These are phyloP conservation scores for Xylaria sp. DNA, from an alignment of 2,329 filamentous ascomycete genomes.

Conservation along the genomic window DNA sequence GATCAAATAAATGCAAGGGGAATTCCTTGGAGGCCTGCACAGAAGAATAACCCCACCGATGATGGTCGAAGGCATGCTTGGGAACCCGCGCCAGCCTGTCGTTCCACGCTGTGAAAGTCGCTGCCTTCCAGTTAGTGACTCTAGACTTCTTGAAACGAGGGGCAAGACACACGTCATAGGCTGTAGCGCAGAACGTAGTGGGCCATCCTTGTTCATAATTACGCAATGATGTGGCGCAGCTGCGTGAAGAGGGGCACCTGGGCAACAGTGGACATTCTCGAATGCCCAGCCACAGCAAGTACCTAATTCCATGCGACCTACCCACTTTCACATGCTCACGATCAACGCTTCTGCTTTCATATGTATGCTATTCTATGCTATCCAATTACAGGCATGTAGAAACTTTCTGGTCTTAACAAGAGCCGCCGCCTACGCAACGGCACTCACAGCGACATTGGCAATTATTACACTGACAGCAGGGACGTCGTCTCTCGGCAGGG, in stretches of 20 bases:
- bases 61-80: neutral
- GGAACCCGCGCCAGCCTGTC: neutral
- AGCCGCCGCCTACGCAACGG: neutral
- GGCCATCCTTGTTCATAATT: conserved; percentile 12
- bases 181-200: neutral
- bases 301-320: neutral
- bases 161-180: conserved; percentile 17
- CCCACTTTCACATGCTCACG: conserved; percentile 19
- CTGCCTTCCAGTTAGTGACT: too few relatives aligned
- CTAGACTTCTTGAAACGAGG: conserved; percentile 16
- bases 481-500: neutral
- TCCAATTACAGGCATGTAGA: too few relatives aligned
- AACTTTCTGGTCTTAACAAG: neutral
- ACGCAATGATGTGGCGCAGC: conserved; percentile 20
- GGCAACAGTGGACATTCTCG: too few relatives aligned
- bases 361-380: too few relatives aligned
- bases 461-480: neutral
- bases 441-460: conserved; percentile 1
- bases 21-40: conserved; percentile 16
- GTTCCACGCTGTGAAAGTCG: neutral
- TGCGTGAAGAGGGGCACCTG: neutral
- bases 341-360: neutral
- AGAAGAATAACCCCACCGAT: neutral
- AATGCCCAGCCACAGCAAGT: neutral
- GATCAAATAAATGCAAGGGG: neutral